These are phyloP conservation scores for Populus nigra DNA, from an alignment of 345 rosid genomes.

Conservation along the genomic window DNA sequence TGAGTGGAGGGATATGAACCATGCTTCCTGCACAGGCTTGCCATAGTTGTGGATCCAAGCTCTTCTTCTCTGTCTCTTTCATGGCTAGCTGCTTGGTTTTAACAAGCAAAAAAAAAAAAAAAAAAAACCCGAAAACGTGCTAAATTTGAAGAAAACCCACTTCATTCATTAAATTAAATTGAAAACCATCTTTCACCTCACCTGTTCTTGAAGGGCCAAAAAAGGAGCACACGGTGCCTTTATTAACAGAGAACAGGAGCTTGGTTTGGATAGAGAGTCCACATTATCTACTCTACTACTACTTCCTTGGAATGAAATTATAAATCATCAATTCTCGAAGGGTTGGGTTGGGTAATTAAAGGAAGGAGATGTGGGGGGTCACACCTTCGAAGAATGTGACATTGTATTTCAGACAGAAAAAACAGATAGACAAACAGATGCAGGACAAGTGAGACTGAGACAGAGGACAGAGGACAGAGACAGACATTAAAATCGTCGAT, in stretches of 20 bases:
- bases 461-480: neutral
- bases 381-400: constrained; percentile 9
- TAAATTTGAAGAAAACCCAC: neutral
- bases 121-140: neutral
- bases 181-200: neutral
- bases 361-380: neutral
- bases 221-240: neutral
- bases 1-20: constrained; percentile 29
- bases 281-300: neutral
- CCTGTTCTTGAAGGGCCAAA: neutral
- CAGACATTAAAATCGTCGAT: neutral
- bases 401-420: neutral
- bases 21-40: constrained; percentile 33
- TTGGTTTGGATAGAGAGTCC: neutral
- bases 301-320: neutral
- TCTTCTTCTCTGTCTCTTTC: constrained; percentile 26
- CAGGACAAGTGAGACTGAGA: neutral
- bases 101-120: neutral
- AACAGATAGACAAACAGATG: neutral
- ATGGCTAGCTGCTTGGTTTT: constrained; percentile 26
- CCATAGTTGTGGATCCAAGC: constrained; percentile 29
- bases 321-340: neutral
- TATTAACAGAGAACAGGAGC: neutral
- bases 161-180: neutral
- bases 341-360: neutral